Conservation (phyloP, 192 early-diverging fungal genomes). For the Mortierella alpina region DNA sequence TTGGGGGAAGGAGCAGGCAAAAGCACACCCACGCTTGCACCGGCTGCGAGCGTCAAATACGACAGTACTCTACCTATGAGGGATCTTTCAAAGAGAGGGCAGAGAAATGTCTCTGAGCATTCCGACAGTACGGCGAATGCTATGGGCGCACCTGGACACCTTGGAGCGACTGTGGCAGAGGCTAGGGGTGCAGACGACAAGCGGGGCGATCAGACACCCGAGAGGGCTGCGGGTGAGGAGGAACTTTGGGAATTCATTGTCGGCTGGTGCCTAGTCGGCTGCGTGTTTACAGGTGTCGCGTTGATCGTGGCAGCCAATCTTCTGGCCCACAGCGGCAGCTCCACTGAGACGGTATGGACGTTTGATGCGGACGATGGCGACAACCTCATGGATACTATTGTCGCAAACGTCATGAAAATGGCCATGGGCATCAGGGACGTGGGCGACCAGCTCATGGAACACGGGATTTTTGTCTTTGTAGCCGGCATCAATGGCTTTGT, state of each 20-base stretch:
- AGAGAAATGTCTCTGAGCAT: no score
- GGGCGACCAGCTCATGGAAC: constrained; percentile 44
- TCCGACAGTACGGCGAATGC: no score
- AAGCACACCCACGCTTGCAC: background rate
- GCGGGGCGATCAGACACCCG: background rate
- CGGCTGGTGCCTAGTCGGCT: constrained; percentile 36
- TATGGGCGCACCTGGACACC: no score
- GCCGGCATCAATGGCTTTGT: constrained; percentile 39
- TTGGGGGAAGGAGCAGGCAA: background rate
- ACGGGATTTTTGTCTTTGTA: constrained; percentile 45
- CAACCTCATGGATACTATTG: constrained; percentile 31
- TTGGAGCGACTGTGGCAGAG: background rate
- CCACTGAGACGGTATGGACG: constrained; percentile 22
- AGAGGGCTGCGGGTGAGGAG: constrained; percentile 13
- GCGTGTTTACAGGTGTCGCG: constrained; percentile 14
- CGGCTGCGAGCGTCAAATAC: constrained; percentile 20
- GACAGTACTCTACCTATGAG: constrained; percentile 4
- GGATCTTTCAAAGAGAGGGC: no score
- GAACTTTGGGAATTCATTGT: constrained; percentile 38
- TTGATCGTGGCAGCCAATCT: constrained; percentile 22
- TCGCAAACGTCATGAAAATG: constrained; percentile 22
- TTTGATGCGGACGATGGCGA: constrained; percentile 21
- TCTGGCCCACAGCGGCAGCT: constrained; percentile 3
- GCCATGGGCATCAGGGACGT: constrained; percentile 38
- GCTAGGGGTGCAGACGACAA: background rate